Evolutionary conservation across 2,329 filamentous ascomycete genomes (phyloP).

Genomic region (Aspergillus hortae): DNA sequence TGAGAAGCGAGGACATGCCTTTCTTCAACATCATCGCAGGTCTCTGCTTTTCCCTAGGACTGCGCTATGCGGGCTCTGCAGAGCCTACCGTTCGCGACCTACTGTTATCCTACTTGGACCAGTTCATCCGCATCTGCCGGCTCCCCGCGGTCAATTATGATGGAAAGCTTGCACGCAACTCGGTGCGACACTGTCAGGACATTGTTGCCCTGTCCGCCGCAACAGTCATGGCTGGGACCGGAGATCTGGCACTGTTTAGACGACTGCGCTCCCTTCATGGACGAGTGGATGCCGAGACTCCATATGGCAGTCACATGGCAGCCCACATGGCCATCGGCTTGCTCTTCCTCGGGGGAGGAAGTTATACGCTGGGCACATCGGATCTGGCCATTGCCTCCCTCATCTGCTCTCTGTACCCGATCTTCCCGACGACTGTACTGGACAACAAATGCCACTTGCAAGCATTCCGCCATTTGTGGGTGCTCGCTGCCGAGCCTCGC

Average conservation of each 20-base stretch:
- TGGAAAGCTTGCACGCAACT: slow-evolving; percentile 74
- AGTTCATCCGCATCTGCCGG: slow-evolving; percentile 74
- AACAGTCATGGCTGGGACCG: slow-evolving; percentile 93
- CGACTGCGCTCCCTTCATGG: slow-evolving; percentile 85
- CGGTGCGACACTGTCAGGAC: slow-evolving; percentile 87
- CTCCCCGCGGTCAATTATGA: slow-evolving; percentile 69
- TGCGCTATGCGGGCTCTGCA: slow-evolving; percentile 71
- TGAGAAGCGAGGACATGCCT: slow-evolving; percentile 80
- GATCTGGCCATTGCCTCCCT: slow-evolving; percentile 82
- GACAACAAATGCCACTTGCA: slow-evolving; percentile 95
- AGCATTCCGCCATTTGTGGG: slow-evolving; percentile 96
- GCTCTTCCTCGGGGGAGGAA: slow-evolving; percentile 88
- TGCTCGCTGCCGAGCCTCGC: slow-evolving; percentile 82
- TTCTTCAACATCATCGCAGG: slow-evolving; percentile 92
- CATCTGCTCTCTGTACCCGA: slow-evolving; percentile 87
- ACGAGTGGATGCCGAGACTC: slow-evolving; percentile 74
- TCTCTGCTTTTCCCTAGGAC: slow-evolving; percentile 73
- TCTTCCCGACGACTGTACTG: slow-evolving; percentile 83
- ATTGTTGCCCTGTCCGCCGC: slow-evolving; percentile 76
- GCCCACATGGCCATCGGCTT: slow-evolving; percentile 87
- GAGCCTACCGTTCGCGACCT: slow-evolving; percentile 72
- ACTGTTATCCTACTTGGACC: slow-evolving; percentile 77
- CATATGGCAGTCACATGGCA: slow-evolving; percentile 91
- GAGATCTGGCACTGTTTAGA: slow-evolving; percentile 80
- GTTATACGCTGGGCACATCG: slow-evolving; percentile 83